These are phyloP conservation scores for Pseudozyma sp. DNA, from an alignment of 1,284 basidiomycete genomes.

Conservation along the genomic window DNA sequence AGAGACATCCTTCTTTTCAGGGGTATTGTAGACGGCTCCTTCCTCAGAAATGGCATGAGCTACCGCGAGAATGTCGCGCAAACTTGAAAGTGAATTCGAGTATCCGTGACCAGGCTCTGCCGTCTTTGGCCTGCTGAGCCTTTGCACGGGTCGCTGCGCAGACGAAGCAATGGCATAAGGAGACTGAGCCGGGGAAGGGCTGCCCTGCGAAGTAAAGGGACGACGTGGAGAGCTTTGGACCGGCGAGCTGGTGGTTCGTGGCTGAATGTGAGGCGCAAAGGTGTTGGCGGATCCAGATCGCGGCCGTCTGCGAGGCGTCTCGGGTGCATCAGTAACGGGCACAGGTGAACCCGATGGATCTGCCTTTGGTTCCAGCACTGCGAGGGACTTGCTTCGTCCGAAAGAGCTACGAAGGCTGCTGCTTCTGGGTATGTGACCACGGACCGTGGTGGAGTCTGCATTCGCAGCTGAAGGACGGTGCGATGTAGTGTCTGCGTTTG, in stretches of 20 bases:
- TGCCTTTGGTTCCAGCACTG: neutral
- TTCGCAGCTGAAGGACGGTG: neutral
- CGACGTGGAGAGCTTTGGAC: conserved; percentile 12
- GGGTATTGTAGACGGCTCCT: conserved; percentile 32
- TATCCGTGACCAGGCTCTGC: conserved; percentile 31
- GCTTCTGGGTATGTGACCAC: conserved; percentile 24
- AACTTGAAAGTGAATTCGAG: conserved; percentile 34
- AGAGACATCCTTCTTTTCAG: conserved; percentile 16
- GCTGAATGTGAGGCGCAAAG: conserved; percentile 40
- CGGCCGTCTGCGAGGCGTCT: conserved; percentile 25
- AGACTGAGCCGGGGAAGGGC: conserved; percentile 11
- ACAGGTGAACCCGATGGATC: conserved; percentile 4
- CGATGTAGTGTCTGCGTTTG: neutral
- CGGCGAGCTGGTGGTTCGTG: conserved; percentile 44
- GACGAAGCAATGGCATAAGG: neutral
- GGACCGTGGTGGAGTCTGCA: neutral
- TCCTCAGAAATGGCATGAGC: conserved; percentile 40
- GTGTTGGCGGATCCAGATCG: conserved; percentile 22
- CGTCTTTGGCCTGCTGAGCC: conserved; percentile 28
- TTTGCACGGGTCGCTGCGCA: conserved; percentile 4
- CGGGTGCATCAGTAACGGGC: neutral
- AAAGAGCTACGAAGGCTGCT: conserved; percentile 35
- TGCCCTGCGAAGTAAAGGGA: conserved; percentile 16
- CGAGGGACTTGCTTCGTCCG: conserved; percentile 8
- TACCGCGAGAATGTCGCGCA: conserved; percentile 35